Base-by-base conservation (phyloP, 805 yeast species). In the Vanderwaltozyma polyspora region DNA sequence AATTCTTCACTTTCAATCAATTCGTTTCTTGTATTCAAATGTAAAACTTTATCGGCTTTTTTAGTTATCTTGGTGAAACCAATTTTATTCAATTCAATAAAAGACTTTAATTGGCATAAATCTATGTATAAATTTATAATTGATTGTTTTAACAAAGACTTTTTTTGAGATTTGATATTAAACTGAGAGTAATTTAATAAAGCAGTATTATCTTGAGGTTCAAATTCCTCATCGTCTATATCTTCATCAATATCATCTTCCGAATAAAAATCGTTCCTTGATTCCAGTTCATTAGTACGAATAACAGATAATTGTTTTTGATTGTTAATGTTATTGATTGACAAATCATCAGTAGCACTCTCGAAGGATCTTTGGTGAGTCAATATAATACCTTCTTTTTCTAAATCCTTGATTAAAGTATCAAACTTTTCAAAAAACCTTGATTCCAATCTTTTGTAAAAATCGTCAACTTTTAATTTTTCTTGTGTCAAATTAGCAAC, bases 1-100 rank as follows among this genome's bases (percentile, higher is more conserved):
- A 75, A 66, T 25, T 56, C 60, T 21, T 55, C 55, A 19, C 56
- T 49, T n/a, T 57, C 58, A 14, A 76, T 68, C 24, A 81, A 57
- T 25, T 64, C 63, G 6, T 57, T 49, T 47, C 74, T 75, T 13
- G 77, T 62, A 19, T 68, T 55, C 25, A 75, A 67, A 38, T 69
- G 69, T 44, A 84, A 60, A 6, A 79, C 74, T 54, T 89, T 89
- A 59, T 89, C 95, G 51, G 83, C 87, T 60, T 89, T 89, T 54
- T 89, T 89, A 36, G 84, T 65, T 28, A 87, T 86, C 57, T 89
- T 89, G 34, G 77, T 67, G 55, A 89, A 82, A 0, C 95, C 97
- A 28, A 87, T 78, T 45, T 71, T 71, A 62, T 89, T 89, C 44
- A 89, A 66, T 51, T 86, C 94, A 35, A 81, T 70, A 56, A 66